Percentiles rank a stretch among this genome's conserved stretches.
These are phyloP conservation scores for Plasmodium inui DNA, from an alignment of 169 alveolate species.

Conservation along the genomic window DNA sequence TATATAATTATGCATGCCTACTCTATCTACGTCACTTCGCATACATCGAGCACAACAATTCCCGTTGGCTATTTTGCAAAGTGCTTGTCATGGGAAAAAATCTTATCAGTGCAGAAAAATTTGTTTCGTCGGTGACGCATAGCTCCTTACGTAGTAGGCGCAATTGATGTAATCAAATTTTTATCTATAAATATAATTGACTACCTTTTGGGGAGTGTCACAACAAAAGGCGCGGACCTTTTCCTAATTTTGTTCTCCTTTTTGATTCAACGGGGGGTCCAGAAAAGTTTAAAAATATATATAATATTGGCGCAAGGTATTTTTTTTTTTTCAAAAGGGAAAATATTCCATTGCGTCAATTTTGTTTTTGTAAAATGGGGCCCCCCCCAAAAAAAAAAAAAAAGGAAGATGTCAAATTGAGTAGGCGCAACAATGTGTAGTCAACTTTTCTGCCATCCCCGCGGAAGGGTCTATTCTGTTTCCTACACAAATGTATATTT, in stretches of 20 bases:
- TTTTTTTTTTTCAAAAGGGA: not conserved
- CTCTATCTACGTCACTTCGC: not conserved
- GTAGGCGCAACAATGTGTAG: not conserved
- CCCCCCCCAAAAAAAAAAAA: not conserved
- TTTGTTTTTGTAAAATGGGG: not conserved
- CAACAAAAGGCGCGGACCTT: not conserved
- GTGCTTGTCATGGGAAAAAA: not conserved
- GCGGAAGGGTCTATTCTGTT: not conserved
- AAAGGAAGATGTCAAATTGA: not conserved
- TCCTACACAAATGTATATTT: not conserved
- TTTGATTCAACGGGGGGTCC: not conserved
- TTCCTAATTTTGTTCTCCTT: not conserved
- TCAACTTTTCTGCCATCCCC: not conserved
- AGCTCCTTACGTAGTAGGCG: not conserved
- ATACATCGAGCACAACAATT: not conserved
- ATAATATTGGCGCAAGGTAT: not conserved
- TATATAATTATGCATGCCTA: not conserved
- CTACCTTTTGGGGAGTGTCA: not conserved
- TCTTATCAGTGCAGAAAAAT: not conserved
- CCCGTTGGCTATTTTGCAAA: not conserved
- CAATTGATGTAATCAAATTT: not conserved
- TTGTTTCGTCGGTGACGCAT: not conserved
- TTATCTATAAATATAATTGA: not conserved
- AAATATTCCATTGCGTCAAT: not conserved
- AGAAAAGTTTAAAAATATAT: not conserved